These are phyloP conservation scores for Chaetomium tenue DNA, from an alignment of 495 filamentous ascomycete genomes.

Conservation along the genomic window DNA sequence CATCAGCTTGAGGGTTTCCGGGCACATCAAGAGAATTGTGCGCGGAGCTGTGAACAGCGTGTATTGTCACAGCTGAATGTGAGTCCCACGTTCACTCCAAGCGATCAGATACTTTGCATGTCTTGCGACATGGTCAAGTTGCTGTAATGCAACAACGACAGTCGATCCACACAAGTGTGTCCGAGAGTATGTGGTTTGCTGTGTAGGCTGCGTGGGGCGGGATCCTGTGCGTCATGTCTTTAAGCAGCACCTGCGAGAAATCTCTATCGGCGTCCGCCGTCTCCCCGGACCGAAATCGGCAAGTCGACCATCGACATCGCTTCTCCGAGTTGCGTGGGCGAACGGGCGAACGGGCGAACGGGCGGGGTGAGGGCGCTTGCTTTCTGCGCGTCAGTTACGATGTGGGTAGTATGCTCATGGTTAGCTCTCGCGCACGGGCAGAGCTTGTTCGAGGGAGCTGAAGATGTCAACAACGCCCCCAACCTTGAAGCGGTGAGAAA, in stretches of 20 bases:
- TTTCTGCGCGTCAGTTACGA: too few species aligned
- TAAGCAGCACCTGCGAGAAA: neutral
- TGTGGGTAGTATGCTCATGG: too few species aligned
- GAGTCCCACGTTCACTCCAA: neutral
- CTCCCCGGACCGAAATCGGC: neutral
- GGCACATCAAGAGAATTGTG: too few species aligned
- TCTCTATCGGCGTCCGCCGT: too few species aligned
- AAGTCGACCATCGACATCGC: neutral
- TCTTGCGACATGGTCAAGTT: neutral
- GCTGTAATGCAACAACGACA: neutral
- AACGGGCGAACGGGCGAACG: too few species aligned
- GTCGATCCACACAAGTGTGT: constrained; percentile 1
- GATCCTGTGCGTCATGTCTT: neutral
- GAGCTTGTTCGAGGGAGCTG: neutral
- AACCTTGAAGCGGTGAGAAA: neutral
- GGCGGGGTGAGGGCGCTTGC: too few species aligned
- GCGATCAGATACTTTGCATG: neutral
- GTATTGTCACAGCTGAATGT: neutral
- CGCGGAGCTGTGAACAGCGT: neutral
- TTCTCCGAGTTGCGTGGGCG: too few species aligned
- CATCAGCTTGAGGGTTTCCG: neutral
- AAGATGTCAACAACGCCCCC: neutral
- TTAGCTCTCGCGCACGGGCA: neutral
- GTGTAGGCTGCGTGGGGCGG: neutral
- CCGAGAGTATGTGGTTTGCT: neutral